These are phyloP conservation scores for Solanum lignicaule DNA, from an alignment of 257 asterid species.

Conservation along the genomic window DNA sequence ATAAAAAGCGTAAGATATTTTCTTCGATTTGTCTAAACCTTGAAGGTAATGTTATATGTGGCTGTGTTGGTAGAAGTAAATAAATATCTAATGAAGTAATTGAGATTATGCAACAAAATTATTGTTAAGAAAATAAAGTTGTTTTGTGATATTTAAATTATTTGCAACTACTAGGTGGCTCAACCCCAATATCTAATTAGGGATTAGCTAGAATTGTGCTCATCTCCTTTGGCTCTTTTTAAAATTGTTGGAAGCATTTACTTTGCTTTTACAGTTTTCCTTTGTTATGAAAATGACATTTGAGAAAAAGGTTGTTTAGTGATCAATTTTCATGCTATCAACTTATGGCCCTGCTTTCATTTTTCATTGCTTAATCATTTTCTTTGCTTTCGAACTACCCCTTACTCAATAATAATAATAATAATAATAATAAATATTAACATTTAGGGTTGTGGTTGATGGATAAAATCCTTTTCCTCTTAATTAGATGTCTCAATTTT, in stretches of 20 bases:
- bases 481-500: too few species aligned
- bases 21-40: background rate
- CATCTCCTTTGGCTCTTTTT: background rate
- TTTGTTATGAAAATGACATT: background rate
- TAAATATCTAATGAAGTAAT: background rate
- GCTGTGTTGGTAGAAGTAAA: background rate
- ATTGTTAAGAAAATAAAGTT: background rate
- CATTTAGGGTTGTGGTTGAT: background rate
- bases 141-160: background rate
- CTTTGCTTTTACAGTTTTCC: background rate
- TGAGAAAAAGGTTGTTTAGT: background rate
- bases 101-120: background rate
- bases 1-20: background rate
- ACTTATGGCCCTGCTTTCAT: background rate
- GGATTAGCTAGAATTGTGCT: background rate
- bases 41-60: background rate
- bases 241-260: background rate
- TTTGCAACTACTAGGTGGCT: background rate
- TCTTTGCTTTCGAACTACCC: background rate
- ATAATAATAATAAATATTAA: too few species aligned
- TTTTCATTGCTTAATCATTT: background rate
- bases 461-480: background rate
- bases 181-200: background rate
- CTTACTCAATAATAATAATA: background rate
- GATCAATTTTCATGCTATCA: background rate